These are phyloP conservation scores for Suillus ampliporus DNA, from an alignment of 768 basidiomycete genomes.

Conservation along the genomic window DNA sequence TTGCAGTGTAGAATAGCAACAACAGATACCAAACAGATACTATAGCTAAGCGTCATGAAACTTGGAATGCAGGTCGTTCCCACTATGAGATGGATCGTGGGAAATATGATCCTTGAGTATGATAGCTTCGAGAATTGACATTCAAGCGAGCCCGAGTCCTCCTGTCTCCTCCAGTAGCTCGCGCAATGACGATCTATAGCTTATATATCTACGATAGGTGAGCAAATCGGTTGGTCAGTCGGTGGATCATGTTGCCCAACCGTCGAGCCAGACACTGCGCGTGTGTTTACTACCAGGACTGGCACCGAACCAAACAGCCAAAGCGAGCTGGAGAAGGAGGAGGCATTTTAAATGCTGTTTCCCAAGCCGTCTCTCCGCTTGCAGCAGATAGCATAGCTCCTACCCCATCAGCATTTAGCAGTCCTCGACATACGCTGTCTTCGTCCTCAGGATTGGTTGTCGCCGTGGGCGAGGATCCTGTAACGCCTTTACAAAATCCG, in stretches of 20 bases:
- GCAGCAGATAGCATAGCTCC: slow-evolving; percentile 36
- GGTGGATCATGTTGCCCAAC: slow-evolving; percentile 13
- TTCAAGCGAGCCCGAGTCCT: not conserved
- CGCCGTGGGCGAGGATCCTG: slow-evolving; percentile 55
- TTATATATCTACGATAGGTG: slow-evolving; percentile 94
- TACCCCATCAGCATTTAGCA: slow-evolving; percentile 48
- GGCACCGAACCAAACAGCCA: slow-evolving; percentile 81
- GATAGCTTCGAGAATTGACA: not conserved
- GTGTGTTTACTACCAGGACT: slow-evolving; percentile 95
- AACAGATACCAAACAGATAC: not conserved
- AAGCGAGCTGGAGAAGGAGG: slow-evolving; percentile 70
- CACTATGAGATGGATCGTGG: not conserved
- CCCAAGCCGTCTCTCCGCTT: slow-evolving; percentile 61
- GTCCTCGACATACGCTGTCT: slow-evolving; percentile 70
- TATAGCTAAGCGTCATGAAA: not conserved
- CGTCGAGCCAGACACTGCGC: slow-evolving; percentile 73
- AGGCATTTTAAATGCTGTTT: slow-evolving; percentile 80
- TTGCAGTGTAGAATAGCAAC: slow-evolving; percentile 10
- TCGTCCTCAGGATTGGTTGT: slow-evolving; percentile 72
- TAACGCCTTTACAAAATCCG: slow-evolving; percentile 22
- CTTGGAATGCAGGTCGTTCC: slow-evolving; percentile 8
- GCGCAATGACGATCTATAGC: slow-evolving; percentile 83
- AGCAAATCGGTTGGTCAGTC: slow-evolving; percentile 26
- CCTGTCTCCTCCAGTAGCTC: not conserved
- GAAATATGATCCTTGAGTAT: not conserved